These are phyloP conservation scores for Macaranga tanarius DNA, from an alignment of 441 rosid species.

Conservation along the genomic window DNA sequence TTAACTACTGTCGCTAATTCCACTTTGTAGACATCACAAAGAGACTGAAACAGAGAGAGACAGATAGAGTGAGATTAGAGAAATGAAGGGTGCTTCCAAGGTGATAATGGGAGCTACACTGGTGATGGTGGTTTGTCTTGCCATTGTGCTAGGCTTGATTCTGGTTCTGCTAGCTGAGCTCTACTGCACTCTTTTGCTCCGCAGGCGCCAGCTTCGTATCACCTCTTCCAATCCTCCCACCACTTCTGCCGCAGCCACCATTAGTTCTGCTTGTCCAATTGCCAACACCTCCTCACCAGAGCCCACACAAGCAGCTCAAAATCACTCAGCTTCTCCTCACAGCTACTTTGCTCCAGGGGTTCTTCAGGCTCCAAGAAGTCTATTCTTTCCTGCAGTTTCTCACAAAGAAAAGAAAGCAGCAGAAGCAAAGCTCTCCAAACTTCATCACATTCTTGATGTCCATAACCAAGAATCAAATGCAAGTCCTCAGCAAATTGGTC, in stretches of 20 bases:
- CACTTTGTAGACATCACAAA: slow-evolving; percentile 6
- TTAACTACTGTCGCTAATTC: neutral
- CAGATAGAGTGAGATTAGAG: neutral
- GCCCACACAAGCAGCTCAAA: slow-evolving; percentile 21
- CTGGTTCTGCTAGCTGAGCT: slow-evolving; percentile 77
- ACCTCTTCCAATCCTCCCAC: slow-evolving; percentile 25
- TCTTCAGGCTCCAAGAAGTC: slow-evolving; percentile 59
- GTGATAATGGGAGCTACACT: slow-evolving; percentile 85
- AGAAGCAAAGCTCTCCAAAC: slow-evolving; percentile 23
- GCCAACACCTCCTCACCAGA: slow-evolving; percentile 19
- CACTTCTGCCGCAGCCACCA: slow-evolving; percentile 19
- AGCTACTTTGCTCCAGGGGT: slow-evolving; percentile 60
- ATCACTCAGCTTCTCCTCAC: slow-evolving; percentile 39
- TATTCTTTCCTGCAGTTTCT: slow-evolving; percentile 46
- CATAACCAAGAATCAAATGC: slow-evolving; percentile 24
- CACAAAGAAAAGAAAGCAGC: slow-evolving; percentile 17
- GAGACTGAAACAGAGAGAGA: slow-evolving; percentile 6
- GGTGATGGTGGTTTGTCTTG: slow-evolving; percentile 70
- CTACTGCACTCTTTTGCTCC: slow-evolving; percentile 76
- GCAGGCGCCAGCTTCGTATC: slow-evolving; percentile 38
- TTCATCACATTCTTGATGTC: slow-evolving; percentile 32
- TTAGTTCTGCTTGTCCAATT: slow-evolving; percentile 1
- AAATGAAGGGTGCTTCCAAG: slow-evolving; percentile 75
- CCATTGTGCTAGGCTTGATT: slow-evolving; percentile 66
- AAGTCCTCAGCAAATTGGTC: slow-evolving; percentile 32